phyloP scores from a whole-genome alignment of 768 basidiomycete genomes.

The Boletus rubescentipes region DNA sequence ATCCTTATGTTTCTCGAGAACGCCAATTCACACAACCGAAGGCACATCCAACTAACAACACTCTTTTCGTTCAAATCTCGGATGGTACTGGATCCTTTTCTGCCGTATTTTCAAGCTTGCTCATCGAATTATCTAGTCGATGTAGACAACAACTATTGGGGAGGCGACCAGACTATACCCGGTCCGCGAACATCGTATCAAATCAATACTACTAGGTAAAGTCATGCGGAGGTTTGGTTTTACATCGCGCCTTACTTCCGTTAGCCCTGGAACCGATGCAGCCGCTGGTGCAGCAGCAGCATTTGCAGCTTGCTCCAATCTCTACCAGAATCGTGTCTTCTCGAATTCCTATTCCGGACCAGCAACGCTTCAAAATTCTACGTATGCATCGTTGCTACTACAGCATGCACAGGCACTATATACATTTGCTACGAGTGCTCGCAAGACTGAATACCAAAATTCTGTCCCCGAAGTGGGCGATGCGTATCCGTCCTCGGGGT shows the following conservation, averaged over 20 bases:
- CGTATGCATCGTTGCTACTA: slow-evolving; percentile 70
- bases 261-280: slow-evolving; percentile 83
- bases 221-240: not conserved
- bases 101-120: not conserved
- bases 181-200: slow-evolving; percentile 71
- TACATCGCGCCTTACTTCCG: not conserved
- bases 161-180: slow-evolving; percentile 79
- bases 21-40: slow-evolving; percentile 28
- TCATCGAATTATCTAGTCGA: slow-evolving; percentile 39
- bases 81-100: slow-evolving; percentile 41
- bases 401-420: slow-evolving; percentile 77
- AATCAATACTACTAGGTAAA: slow-evolving; percentile 64
- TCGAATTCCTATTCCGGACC: slow-evolving; percentile 54
- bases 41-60: slow-evolving; percentile 76
- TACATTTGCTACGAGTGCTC: slow-evolving; percentile 68
- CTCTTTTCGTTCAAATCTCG: slow-evolving; percentile 77
- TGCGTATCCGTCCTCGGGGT: slow-evolving; percentile 72
- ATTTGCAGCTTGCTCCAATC: slow-evolving; percentile 80
- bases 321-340: slow-evolving; percentile 68
- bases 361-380: slow-evolving; percentile 66
- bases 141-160: slow-evolving; percentile 83
- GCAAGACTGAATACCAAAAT: slow-evolving; percentile 61
- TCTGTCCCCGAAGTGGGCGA: slow-evolving; percentile 62
- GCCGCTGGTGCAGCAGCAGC: slow-evolving; percentile 84
- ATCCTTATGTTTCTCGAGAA: not conserved